Evolutionary conservation across 345 rosid genomes (phyloP).

Genomic region (Lepidium didymum): DNA sequence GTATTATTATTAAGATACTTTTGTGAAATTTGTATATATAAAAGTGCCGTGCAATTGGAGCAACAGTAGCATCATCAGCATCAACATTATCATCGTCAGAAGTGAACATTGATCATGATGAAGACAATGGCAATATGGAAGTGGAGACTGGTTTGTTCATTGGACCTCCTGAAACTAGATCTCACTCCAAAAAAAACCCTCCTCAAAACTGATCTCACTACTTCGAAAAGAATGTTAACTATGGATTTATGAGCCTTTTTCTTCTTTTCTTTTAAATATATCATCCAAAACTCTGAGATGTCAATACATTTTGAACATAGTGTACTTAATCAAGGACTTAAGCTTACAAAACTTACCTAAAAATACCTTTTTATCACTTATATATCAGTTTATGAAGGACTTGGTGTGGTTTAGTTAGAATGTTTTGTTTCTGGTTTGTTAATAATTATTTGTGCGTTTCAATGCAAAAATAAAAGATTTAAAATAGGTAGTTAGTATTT

Average conservation of each 20-base stretch:
- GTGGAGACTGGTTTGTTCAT: constrained; percentile 70
- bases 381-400: background rate
- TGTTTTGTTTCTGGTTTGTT: background rate
- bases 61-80: background rate
- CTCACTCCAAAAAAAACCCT: background rate
- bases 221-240: background rate
- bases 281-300: background rate
- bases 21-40: background rate
- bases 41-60: constrained; percentile 30
- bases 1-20: no score
- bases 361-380: background rate
- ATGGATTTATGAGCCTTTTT: background rate
- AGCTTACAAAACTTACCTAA: background rate
- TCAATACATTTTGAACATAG: background rate
- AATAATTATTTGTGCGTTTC: background rate
- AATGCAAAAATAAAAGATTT: no score
- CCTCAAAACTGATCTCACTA: background rate
- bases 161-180: constrained; percentile 54
- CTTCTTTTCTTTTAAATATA: background rate
- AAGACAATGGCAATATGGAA: constrained; percentile 18
- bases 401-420: background rate
- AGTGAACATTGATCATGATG: constrained; percentile 7
- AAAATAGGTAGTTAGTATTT: no score
- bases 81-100: constrained; percentile 9
- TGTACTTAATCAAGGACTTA: background rate